phyloP scores from a whole-genome alignment of 768 basidiomycete species.

The Termitomyces eurrhizus region DNA sequence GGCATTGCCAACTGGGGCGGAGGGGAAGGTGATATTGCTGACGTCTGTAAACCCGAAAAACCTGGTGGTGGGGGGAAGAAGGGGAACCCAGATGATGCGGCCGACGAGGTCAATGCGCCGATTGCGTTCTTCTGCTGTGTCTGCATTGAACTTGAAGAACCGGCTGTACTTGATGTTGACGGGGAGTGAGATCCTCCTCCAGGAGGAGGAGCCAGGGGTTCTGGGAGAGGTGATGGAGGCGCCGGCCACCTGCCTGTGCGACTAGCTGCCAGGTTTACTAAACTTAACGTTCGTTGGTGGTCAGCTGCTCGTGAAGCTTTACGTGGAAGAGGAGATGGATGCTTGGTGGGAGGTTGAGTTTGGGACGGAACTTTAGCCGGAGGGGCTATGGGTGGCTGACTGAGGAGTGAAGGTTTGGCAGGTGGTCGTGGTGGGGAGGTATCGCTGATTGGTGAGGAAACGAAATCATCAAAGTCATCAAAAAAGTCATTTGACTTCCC shows the following conservation, averaged over 20 bases:
- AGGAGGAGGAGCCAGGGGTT: conserved; percentile 19
- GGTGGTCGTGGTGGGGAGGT: conserved; percentile 46
- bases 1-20: neutral
- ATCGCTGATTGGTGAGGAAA: conserved; percentile 37
- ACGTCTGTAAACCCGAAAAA: conserved; percentile 9
- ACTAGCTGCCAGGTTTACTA: conserved; percentile 55
- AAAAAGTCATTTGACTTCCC: conserved; percentile 12
- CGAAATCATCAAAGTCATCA: conserved; percentile 29
- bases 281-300: conserved; percentile 53
- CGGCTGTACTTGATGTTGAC: conserved; percentile 9
- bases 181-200: neutral
- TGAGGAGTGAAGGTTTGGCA: conserved; percentile 23
- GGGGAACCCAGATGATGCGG: conserved; percentile 10
- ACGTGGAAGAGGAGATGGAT: conserved; percentile 18
- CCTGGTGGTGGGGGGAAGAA: conserved; percentile 13
- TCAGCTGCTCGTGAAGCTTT: conserved; percentile 36
- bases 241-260: conserved; percentile 43
- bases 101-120: conserved; percentile 21
- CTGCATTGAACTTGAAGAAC: conserved; percentile 21
- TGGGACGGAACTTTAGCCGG: neutral
- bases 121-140: conserved; percentile 24
- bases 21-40: neutral
- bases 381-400: conserved; percentile 6
- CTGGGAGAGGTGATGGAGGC: conserved; percentile 23
- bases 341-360: conserved; percentile 10